These are phyloP conservation scores for Ustilago shanxiensis DNA, from an alignment of 1,284 basidiomycete genomes.

Conservation along the genomic window DNA sequence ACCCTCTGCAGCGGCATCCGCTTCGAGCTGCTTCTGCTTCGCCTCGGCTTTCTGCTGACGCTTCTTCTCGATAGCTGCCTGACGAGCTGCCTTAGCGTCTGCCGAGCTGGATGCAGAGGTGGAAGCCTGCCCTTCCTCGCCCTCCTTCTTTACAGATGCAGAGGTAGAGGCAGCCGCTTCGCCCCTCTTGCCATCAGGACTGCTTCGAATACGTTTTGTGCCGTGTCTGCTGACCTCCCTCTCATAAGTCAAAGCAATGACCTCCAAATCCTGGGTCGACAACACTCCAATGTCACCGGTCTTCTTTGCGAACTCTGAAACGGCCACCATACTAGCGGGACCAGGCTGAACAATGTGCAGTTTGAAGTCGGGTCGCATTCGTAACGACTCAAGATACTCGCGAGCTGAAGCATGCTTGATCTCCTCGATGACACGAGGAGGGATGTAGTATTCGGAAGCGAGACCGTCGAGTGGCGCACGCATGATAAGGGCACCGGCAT, in stretches of 20 bases:
- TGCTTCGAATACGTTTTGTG: constrained; percentile 72
- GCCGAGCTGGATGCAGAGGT: constrained; percentile 10
- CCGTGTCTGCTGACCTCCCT: constrained; percentile 77
- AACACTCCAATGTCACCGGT: constrained; percentile 96
- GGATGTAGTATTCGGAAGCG: constrained; percentile 65
- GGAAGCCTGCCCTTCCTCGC: constrained; percentile 15
- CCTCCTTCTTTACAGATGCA: constrained; percentile 3
- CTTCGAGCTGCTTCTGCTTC: constrained; percentile 37
- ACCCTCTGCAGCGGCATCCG: constrained; percentile 31
- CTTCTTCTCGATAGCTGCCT: constrained; percentile 48
- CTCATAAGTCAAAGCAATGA: constrained; percentile 88
- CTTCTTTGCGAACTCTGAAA: constrained; percentile 91
- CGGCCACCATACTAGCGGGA: constrained; percentile 72
- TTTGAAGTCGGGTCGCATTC: constrained; percentile 55
- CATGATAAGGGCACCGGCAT: constrained; percentile 67
- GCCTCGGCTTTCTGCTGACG: constrained; percentile 40
- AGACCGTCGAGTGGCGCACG: constrained; percentile 61
- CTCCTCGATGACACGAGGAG: constrained; percentile 64
- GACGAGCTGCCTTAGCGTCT: constrained; percentile 26
- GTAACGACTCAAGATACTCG: constrained; percentile 64
- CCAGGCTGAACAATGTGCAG: constrained; percentile 63
- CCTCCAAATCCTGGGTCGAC: constrained; percentile 89
- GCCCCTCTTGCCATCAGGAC: constrained; percentile 69
- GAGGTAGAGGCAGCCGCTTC: constrained; percentile 8
- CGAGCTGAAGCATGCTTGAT: constrained; percentile 64